Evolutionary conservation across 169 alveolate genomes (phyloP), one percentile per base, ranked within the genome.

Genomic region (Amoebophrya sp.): DNA sequence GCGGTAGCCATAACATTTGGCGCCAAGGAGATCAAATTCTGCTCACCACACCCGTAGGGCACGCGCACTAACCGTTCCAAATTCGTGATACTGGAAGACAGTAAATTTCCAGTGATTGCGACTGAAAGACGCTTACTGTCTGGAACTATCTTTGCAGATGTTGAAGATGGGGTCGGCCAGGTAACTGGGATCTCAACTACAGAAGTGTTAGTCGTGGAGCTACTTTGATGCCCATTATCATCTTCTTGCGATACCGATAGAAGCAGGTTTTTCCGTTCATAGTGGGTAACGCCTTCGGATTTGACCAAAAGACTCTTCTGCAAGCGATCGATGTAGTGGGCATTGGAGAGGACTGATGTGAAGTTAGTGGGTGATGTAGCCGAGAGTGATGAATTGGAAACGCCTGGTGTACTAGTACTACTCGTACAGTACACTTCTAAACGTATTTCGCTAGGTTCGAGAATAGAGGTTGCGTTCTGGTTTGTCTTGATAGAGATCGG

Each of bases 31-130:
- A 65, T 65, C 33, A 65, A 36, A 36, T 65, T 65, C n/a, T 65
- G 83, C 26, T 65, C 83, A 0, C 83, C 83, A 18, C 83, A 65
- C 39, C 83, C 83, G 83, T 65, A 65, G 83, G 83, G 83, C 12
- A 65, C 83, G 83, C 83, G 83, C 33, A 65, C 83, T 6, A 65
- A 36, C 33, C 83, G 83, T 26, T 65, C 83, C 39, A 65, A 26
- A 36, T 65, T 65, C 83, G 83, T 36, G 26, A 65, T 65, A 6
- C 39, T 65, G 38, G 18, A 36, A 36, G 83, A 65, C 26, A 65
- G 33, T 0, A 65, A 36, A 29, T 65, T 36, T 29, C 83, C 83
- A 36, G 83, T 65, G 83, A 65, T 65, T 10, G 83, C 83, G 1
- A 65, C 33, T 36, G 83, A 26, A 10, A 65, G 83, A 12, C 83